Evolutionary conservation across 768 basidiomycete species (phyloP), one percentile per base, ranked within the genome.

Genomic region (Artomyces pyxidatus): DNA sequence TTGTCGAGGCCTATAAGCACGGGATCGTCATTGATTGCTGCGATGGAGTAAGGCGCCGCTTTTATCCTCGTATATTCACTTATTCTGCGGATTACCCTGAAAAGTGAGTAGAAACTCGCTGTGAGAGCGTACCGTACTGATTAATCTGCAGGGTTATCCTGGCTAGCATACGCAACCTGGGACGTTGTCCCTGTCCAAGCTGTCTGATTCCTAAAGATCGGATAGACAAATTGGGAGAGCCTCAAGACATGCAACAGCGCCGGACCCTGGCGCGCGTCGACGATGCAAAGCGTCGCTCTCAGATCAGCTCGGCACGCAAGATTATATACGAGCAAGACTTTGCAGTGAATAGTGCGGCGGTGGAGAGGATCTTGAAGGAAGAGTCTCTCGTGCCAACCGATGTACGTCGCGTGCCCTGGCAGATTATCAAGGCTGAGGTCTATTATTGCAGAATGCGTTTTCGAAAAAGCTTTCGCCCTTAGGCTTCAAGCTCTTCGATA

Each of bases 51-150:
- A 12, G 6, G 1, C 49, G 60, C 0, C 56, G 58, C 0, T 10
- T 65, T 0, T 65, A 45, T 38, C 56, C 54, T 0, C 51, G 59
- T 1, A 37, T 65, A 1, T 61, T 64, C 40, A 58, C 52, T 5
- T 64, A 65, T 32, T 60, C 56, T 17, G 62, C 61, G 1, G 62
- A 63, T 27, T 44, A 44, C 30, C 42, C 42, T 16, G 28, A 44
- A 28, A 44, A 63, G 63, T 65, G 26, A 12, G 55, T 51, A 10
- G 16, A 6, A 45, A 17, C 19, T 22, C 23, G 23, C 70, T 67
- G 14, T 74, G 73, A 48, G 70, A 70, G 0, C 54, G 63, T 0
- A 74, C 73, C 47, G 47, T 64, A 0, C 50, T 68, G 19, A 41
- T 37, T 7, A 69, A n/a, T 66, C 45, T 44, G 51, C 0, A 30